Conservation (phyloP, 2,329 filamentous ascomycete genomes). For the Cladosporium sp. region DNA sequence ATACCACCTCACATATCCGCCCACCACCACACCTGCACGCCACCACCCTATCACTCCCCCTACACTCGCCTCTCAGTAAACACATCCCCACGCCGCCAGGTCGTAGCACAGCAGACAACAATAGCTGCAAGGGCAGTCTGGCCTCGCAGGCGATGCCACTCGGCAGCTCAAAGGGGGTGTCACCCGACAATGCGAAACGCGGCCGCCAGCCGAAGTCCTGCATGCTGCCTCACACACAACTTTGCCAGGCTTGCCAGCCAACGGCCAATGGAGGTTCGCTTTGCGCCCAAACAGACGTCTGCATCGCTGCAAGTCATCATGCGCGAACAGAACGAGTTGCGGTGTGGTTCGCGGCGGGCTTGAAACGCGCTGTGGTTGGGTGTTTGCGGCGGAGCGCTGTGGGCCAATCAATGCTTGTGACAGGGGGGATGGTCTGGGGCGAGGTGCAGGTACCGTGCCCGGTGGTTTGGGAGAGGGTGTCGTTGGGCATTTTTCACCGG, state of each 20-base stretch:
- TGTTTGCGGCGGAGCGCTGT: neutral
- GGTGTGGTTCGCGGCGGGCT: slow-evolving; percentile 3
- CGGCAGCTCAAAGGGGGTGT: slow-evolving; percentile 4
- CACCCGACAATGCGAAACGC: slow-evolving; percentile 9
- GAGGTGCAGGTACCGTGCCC: neutral
- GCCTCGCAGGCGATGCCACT: neutral
- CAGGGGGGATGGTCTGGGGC: neutral
- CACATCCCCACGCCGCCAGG: neutral
- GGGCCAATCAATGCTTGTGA: slow-evolving; percentile 15
- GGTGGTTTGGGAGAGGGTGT: too few species aligned
- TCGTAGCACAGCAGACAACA: slow-evolving; percentile 9
- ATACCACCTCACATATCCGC: slow-evolving; percentile 11
- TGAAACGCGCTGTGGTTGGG: slow-evolving; percentile 5
- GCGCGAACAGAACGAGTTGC: slow-evolving; percentile 1
- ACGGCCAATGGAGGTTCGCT: neutral
- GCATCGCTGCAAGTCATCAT: neutral
- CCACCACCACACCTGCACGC: slow-evolving; percentile 9
- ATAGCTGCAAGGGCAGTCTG: slow-evolving; percentile 4
- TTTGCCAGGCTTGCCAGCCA: neutral
- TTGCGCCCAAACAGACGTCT: neutral
- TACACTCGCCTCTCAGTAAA: neutral
- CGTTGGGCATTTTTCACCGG: too few species aligned
- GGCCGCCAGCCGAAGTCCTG: neutral
- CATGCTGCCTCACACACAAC: neutral
- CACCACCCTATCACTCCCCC: slow-evolving; percentile 8